Base-by-base conservation (phyloP, 2,329 filamentous ascomycete genomes). In the Calonectria multiphialidica region DNA sequence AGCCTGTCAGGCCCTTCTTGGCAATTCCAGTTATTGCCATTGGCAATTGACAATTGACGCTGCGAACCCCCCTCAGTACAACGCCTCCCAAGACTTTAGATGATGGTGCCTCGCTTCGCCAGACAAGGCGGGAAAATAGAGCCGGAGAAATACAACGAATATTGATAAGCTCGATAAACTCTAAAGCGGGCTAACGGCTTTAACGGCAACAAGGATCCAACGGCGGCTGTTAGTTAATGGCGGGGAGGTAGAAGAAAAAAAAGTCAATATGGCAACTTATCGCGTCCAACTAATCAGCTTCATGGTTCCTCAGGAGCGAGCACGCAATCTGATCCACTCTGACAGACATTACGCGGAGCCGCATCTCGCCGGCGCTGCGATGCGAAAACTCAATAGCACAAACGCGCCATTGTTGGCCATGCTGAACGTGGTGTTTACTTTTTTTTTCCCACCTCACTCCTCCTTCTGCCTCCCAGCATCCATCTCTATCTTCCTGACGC, bases 241-340 rank as follows among this genome's bases (percentile, higher is more conserved):
- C 5, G 8, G 28, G 53, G 53, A 33, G 35, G 37, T 57, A 57
- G 33, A 9, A 40, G 53, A 15, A 37, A 16, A 71, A 64, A 66
- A 66, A 57, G 37, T 21, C 64, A 30, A 44, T 37, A 50, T 30
- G 35, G 40, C 64, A n/a, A 47, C 16, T 35, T 44, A 13, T 37
- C 13, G 33, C 47, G 16, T 23, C 35, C 45, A 8, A 49, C 28
- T 55, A 50, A 61, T 59, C 45, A 42, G 49, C 40, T 47, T 40
- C 49, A 61, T 40, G 37, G 57, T 62, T 42, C 53, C 25, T 59
- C 53, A 33, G 35, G 57, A 50, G 68, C 61, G 69, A 79, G 77
- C 77, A 79, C 77, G 77, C 77, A 79, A 79, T 79, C 68, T 37
- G 71, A 71, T 77, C 77, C 73, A 79, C 76, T 72, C 69, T 64